phyloP scores from a whole-genome alignment of 2,329 filamentous ascomycete species.

The Aschersonia sp. region DNA sequence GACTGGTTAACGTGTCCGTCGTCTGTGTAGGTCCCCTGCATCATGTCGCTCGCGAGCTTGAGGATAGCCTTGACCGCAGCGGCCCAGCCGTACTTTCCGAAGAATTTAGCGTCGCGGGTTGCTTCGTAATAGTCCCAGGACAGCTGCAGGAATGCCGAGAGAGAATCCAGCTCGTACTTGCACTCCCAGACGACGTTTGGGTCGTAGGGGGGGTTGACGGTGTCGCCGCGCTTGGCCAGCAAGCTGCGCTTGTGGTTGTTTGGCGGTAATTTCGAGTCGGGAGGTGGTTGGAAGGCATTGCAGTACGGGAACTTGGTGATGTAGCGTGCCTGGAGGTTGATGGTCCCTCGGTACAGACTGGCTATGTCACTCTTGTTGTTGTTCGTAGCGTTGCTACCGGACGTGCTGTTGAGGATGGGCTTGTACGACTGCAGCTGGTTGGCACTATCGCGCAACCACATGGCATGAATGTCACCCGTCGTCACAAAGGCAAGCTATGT shows the following conservation, averaged over 20 bases:
- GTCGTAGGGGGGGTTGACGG: constrained; percentile 49
- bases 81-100: constrained; percentile 59
- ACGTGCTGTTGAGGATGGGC: constrained; percentile 40
- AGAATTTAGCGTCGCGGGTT: constrained; percentile 60
- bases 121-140: constrained; percentile 64
- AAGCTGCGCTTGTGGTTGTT: constrained; percentile 7
- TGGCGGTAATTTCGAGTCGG: constrained; percentile 37
- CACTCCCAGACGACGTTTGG: constrained; percentile 71
- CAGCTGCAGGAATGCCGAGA: constrained; percentile 74
- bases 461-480: constrained; percentile 80
- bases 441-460: constrained; percentile 82
- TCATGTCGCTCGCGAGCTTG: constrained; percentile 53
- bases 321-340: constrained; percentile 64
- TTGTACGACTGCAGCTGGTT: constrained; percentile 68
- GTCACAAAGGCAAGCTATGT: constrained; percentile 63
- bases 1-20: constrained; percentile 38
- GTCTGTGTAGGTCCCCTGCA: constrained; percentile 55
- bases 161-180: constrained; percentile 88
- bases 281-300: constrained; percentile 85
- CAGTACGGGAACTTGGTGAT: constrained; percentile 63
- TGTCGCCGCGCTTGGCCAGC: constrained; percentile 27
- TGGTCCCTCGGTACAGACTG: constrained; percentile 55
- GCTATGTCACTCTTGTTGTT: constrained; percentile 37
- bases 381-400: constrained; percentile 12
- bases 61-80: constrained; percentile 57